Base-by-base conservation (phyloP, 306 rosid species). In the Pachyrhizus erosus region DNA sequence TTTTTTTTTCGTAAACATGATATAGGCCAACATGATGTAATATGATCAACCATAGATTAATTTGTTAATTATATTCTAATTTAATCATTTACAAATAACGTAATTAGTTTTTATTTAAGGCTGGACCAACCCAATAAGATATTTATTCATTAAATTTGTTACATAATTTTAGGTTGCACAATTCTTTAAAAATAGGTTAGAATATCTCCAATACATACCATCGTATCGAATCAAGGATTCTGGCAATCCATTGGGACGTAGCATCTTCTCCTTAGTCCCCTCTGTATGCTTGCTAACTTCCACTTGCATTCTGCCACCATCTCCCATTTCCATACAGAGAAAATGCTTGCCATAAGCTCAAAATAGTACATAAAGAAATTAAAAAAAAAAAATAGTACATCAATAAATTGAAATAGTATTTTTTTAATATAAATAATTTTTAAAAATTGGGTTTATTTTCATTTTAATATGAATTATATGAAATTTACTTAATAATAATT, bases 231-330 rank as follows among this genome's bases (percentile, higher is more conserved):
- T 96, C 87, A 96, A 84, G 39, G 99, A 96, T 71, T 92, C 97
- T 3, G 98, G 98, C 87, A 93, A 86, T 75, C 99, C 99, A 88
- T 96, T 96, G 54, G 99, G 99, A 76, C 99, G 99, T 71, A 96
- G 66, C 89, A 75, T 87, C 82, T 92, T 96, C 75, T 96, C 99
- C 87, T 93, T 93, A 81, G 87, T 67, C 79, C 98, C 98, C 80
- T 96, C 99, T 0, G 99, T 93, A 33, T 96, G 99, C 93, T 96
- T 93, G 84, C 99, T 96, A 75, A 96, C 99, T 79, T 96, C 99
- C 88, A 96, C 98, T 93, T 67, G 97, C 99, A 96, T 96, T 85
- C 99, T 96, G 89, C 75, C 84, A 86, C 29, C 29, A 21, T 84
- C 81, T 84, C 20, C 80, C 81, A 65, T 31, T 20, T 40, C 24